Evolutionary conservation across 768 basidiomycete species (phyloP), one percentile per base, ranked within the genome.

Genomic region (Kwoniella dejecticola): DNA sequence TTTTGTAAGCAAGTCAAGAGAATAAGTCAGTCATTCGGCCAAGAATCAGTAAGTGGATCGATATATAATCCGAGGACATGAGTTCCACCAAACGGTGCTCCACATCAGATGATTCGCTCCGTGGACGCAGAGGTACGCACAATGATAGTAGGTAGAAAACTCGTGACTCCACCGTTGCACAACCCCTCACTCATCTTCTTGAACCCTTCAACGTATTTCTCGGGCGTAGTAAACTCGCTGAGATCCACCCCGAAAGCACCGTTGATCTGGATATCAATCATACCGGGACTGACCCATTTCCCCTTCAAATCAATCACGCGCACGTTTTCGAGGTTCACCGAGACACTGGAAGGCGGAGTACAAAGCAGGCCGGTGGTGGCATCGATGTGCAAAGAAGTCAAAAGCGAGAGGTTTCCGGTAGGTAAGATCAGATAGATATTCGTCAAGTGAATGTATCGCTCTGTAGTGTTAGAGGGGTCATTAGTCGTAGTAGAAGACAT

Each of bases 201-300:
- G 77, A 94, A 80, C 19, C 90, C 89, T 23, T 83, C 69, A 24
- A 82, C 80, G 78, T 94, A 94, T 5, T 57, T 57, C 47, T 58
- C 27, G 42, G 69, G 62, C 2, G 64, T 66, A 0, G 46, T 60
- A 44, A 68, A 38, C 38, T 77, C 71, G n/a, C 69, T 69, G 26
- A 73, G 70, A 54, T 77, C 75, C n/a, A 77, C 58, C 3, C 73
- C 75, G 57, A 64, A 77, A 4, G 87, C 91, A 33, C 92, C 92
- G 66, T 95, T 94, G 63, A 95, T 87, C 71, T 95, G 92, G 17
- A 88, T 85, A 79, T 94, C 92, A 50, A 94, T 83, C 70, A 88
- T 84, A 2, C 91, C 91, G 2, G 91, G 91, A 86, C 88, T 89
- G 33, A 93, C 81, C 67, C 93, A 88, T 76, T 88, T 87, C 13